These are phyloP conservation scores for Exophiala dermatitidis DNA, from an alignment of 2,329 filamentous ascomycete species.

Conservation along the genomic window DNA sequence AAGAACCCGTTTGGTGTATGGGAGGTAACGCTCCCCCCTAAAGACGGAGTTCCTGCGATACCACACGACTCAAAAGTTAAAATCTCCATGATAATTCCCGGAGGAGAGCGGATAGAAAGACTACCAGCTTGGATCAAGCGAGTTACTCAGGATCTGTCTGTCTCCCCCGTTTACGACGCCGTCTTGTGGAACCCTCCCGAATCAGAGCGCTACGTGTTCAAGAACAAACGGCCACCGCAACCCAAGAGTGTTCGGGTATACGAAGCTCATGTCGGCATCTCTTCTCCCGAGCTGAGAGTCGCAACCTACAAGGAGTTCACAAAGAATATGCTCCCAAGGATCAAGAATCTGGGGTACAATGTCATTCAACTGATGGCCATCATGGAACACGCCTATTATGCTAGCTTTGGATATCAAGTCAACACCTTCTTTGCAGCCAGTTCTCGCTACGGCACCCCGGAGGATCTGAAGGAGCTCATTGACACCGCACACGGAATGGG, in stretches of 20 bases:
- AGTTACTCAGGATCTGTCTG: conserved; percentile 82
- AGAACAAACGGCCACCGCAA: conserved; percentile 73
- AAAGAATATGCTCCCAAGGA: conserved; percentile 79
- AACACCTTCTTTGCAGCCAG: conserved; percentile 98
- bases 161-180: conserved; percentile 90
- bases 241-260: conserved; percentile 85
- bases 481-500: conserved; percentile 91
- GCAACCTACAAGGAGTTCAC: conserved; percentile 98
- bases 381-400: conserved; percentile 99
- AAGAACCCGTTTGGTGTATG: conserved; percentile 81
- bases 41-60: conserved; percentile 69
- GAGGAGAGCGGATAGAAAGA: conserved; percentile 74
- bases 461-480: conserved; percentile 93
- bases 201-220: conserved; percentile 71
- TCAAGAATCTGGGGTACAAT: conserved; percentile 87
- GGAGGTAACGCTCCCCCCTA: conserved; percentile 68
- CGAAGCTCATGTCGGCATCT: conserved; percentile 98
- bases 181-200: conserved; percentile 92
- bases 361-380: conserved; percentile 97
- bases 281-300: conserved; percentile 78
- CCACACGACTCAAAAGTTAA: conserved; percentile 94
- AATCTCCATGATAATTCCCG: conserved; percentile 76
- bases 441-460: conserved; percentile 86
- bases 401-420: conserved; percentile 96
- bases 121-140: conserved; percentile 96